Conservation (phyloP, 1,284 basidiomycete genomes). For the Boletus sp. region DNA sequence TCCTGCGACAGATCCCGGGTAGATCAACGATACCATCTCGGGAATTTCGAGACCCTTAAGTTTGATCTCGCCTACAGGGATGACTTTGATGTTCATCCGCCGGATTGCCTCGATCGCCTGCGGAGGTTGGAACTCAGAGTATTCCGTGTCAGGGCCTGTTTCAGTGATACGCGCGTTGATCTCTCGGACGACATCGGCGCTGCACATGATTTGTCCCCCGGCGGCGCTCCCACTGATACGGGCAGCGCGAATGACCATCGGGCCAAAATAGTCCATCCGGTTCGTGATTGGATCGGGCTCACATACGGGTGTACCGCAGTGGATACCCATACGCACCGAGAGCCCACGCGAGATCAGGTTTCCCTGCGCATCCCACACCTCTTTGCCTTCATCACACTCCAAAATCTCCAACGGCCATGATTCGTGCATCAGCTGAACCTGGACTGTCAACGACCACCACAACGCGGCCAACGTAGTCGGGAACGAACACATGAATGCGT, state of each 20-base stretch:
- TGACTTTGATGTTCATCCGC: conserved; percentile 70
- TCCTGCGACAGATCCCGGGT: conserved; percentile 73
- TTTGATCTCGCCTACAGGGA: conserved; percentile 84
- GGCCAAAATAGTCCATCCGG: conserved; percentile 97
- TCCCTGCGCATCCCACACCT: conserved; percentile 68
- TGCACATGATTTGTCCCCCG: conserved; percentile 95
- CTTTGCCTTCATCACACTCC: conserved; percentile 88
- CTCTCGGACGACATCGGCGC: conserved; percentile 85
- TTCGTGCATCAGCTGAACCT: conserved; percentile 80
- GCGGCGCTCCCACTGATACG: conserved; percentile 82
- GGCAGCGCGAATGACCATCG: conserved; percentile 90
- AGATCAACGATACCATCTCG: conserved; percentile 82
- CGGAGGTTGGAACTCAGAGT: conserved; percentile 50
- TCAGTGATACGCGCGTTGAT: conserved; percentile 64
- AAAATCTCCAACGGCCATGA: conserved; percentile 94
- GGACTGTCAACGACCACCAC: conserved; percentile 90
- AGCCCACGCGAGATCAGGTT: conserved; percentile 83
- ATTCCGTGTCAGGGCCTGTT: conserved; percentile 52
- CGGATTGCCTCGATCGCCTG: conserved; percentile 70
- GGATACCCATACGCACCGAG: conserved; percentile 96
- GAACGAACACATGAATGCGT: conserved; percentile 99
- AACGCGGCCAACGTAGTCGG: conserved; percentile 83
- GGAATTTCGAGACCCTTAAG: conserved; percentile 93
- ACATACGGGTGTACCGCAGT: conserved; percentile 89
- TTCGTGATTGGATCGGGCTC: conserved; percentile 92